phyloP scores from a whole-genome alignment of 495 filamentous ascomycete species.

The Penicillium paxilli region DNA sequence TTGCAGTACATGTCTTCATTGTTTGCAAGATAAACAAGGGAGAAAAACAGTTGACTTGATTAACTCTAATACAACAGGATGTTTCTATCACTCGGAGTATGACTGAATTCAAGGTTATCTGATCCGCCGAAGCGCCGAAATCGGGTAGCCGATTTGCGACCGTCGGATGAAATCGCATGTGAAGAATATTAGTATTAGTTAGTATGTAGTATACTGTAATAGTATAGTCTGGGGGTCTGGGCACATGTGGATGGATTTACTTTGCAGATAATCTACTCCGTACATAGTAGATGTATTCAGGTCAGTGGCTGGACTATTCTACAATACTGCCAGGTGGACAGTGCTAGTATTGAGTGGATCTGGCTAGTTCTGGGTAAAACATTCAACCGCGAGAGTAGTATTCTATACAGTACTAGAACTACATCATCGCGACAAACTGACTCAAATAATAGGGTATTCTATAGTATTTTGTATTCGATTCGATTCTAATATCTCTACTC shows the following conservation, averaged over 20 bases:
- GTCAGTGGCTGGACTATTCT: no score
- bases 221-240: no score
- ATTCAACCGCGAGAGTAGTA: constrained; percentile 18
- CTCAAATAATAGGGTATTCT: no score
- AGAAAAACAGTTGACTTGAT: no score
- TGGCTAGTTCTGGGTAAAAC: constrained; percentile 18
- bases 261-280: neutral
- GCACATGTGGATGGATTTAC: neutral
- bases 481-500: neutral
- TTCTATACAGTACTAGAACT: neutral
- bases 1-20: no score
- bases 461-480: no score
- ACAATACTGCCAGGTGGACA: no score
- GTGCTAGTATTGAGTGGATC: constrained; percentile 2
- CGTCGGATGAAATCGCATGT: constrained; percentile 3
- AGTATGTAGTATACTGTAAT: no score
- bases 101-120: neutral
- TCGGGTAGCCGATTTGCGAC: constrained; percentile 25
- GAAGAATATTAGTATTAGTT: no score
- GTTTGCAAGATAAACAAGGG: no score
- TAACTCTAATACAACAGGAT: no score
- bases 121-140: constrained; percentile 13
- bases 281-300: constrained; percentile 10
- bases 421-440: no score
- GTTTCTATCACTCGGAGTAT: neutral